Conservation (phyloP, 164 flowering plant species). For the Nelumbo lutea region DNA sequence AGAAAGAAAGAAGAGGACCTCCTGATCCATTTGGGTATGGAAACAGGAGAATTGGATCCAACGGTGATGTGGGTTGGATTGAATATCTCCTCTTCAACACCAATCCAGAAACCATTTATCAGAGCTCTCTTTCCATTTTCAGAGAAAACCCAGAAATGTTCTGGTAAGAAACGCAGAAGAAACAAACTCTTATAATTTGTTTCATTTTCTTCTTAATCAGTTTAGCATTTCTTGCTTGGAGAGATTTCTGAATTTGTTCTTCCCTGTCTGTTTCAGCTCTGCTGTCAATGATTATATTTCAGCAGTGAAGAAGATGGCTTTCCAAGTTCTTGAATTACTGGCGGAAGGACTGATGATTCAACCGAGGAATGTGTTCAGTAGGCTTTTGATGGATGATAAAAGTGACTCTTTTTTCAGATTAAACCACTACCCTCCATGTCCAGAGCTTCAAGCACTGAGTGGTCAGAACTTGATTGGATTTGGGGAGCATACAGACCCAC, state of each 20-base stretch:
- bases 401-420: slow-evolving; percentile 79
- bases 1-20: slow-evolving; percentile 63
- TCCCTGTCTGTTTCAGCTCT: slow-evolving; percentile 25
- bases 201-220: background rate
- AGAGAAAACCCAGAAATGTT: slow-evolving; percentile 37
- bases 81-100: slow-evolving; percentile 69
- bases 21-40: slow-evolving; percentile 84
- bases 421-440: slow-evolving; percentile 84
- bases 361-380: slow-evolving; percentile 49
- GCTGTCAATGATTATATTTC: slow-evolving; percentile 43
- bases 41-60: slow-evolving; percentile 64
- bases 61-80: slow-evolving; percentile 94
- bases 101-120: slow-evolving; percentile 33
- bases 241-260: background rate
- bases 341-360: slow-evolving; percentile 56
- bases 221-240: background rate
- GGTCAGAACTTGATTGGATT: slow-evolving; percentile 61
- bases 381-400: slow-evolving; percentile 50
- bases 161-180: slow-evolving; percentile 31
- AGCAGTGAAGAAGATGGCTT: slow-evolving; percentile 46
- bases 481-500: slow-evolving; percentile 99
- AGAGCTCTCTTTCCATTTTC: slow-evolving; percentile 25
- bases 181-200: background rate
- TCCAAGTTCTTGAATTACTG: slow-evolving; percentile 51
- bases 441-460: slow-evolving; percentile 37